Base-by-base conservation (phyloP, 2,329 filamentous ascomycete species). In the Botrytis fabae region DNA sequence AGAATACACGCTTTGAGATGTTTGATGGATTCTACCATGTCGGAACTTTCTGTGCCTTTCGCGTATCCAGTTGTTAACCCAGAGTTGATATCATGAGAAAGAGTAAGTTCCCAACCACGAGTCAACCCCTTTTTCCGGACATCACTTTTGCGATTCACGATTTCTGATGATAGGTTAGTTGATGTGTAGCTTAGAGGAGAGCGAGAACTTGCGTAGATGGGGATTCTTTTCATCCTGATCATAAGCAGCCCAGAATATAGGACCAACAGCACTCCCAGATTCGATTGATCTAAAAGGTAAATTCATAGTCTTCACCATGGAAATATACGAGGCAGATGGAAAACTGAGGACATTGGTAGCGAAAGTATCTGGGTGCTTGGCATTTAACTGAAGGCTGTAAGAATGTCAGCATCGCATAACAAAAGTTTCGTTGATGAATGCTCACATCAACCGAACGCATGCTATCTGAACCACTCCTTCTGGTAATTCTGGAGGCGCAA, bases 111-210 rank as follows among this genome's bases (percentile, higher is more conserved):
- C 88, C 88, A 91, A 62, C 89, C 89, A 72, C 89, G 86, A 25
- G 89, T 91, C 78, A 84, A 85, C 75, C 88, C 88, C 81, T 88
- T 90, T 79, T 91, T 91, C 69, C 87, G 86, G 48, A 91, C 89
- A 78, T 91, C 89, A n/a, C 87, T 89, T 80, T 91, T 91, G 76
- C 89, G 87, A 78, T 89, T 88, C 73, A 90, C 84, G 76, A 91
- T 86, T 77, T 91, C 86, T 88, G 73, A 14, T 25, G n/a, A 10
- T 38, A 42, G 60, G 51, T 71, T 62, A 73, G 61, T n/a, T 57
- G 35, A 40, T 28, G 14, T n/a, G 8, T 35, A 22, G 40, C 14
- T 2, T 42, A 22, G n/a, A 57, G 32, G 32, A 60, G 46, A 64
- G 38, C 44, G 20, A 22, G 57, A 40, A 81, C 85, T 78, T 83